These are phyloP conservation scores for Haplosporangium sp. DNA, from an alignment of 371 early-diverging fungal genomes.

Conservation along the genomic window DNA sequence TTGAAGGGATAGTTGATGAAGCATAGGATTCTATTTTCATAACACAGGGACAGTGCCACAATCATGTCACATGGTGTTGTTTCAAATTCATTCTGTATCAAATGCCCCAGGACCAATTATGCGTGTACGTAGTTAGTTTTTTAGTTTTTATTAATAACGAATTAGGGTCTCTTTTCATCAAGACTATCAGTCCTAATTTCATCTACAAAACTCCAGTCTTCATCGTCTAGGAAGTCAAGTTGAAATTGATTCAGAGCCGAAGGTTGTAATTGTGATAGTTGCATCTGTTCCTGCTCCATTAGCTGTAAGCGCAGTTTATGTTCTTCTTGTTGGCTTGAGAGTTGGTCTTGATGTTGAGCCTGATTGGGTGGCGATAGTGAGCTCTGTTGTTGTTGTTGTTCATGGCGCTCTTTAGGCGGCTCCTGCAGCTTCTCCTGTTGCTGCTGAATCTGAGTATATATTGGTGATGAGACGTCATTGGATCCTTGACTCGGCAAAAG, in stretches of 20 bases:
- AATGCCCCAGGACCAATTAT: background rate
- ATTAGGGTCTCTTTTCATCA: background rate
- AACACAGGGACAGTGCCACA: background rate
- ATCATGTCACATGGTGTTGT: background rate
- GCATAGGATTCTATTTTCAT: background rate
- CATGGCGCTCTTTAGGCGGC: too few relatives aligned
- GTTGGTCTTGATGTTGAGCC: constrained; percentile 1
- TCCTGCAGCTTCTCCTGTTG: background rate
- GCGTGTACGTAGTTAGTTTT: background rate
- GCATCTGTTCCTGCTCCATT: constrained; percentile 52
- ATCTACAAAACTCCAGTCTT: constrained; percentile 54
- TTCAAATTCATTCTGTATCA: too few relatives aligned
- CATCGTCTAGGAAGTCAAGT: constrained; percentile 48
- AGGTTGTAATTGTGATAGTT: constrained; percentile 41
- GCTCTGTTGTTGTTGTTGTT: constrained; percentile 7
- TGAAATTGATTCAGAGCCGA: constrained; percentile 36
- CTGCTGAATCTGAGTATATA: constrained; percentile 4
- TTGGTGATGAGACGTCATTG: background rate
- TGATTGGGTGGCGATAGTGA: too few relatives aligned
- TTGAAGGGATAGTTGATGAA: too few relatives aligned
- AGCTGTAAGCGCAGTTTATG: constrained; percentile 31
- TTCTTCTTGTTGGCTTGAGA: constrained; percentile 19
- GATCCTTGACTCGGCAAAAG: background rate
- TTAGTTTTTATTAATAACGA: background rate
- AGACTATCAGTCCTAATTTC: constrained; percentile 27